A percentile compares a stretch with the other conserved stretches of the same genome.
These are phyloP conservation scores for Podosphaera xanthii DNA, from an alignment of 2,329 filamentous ascomycete species.

Conservation along the genomic window DNA sequence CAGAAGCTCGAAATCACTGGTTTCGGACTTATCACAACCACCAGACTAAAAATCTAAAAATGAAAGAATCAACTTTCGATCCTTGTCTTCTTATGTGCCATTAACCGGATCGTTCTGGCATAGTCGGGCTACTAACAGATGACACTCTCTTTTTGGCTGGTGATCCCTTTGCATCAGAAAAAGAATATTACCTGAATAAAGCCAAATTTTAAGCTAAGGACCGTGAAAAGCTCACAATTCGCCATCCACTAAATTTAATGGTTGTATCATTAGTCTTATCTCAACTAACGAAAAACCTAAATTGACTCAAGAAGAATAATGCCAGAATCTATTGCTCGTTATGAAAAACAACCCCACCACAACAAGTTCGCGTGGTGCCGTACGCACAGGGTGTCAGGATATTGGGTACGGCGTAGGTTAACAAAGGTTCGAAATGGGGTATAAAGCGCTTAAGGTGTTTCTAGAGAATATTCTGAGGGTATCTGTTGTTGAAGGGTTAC, in stretches of 20 bases:
- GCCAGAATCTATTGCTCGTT: not conserved
- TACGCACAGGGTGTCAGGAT: not conserved
- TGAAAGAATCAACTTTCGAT: no score
- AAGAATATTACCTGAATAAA: constrained; percentile 2
- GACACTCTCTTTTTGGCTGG: constrained; percentile 4
- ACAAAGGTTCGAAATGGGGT: no score
- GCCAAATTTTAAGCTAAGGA: constrained; percentile 3
- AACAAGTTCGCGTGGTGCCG: not conserved
- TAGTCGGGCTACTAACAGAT: constrained; percentile 5
- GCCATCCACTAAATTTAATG: not conserved
- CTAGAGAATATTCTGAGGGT: no score
- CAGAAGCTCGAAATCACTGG: no score
- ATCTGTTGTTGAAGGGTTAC: no score
- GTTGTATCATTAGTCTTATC: not conserved
- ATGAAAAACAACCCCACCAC: not conserved
- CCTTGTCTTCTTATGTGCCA: not conserved
- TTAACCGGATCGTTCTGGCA: not conserved
- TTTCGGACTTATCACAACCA: no score
- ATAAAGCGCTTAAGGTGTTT: no score
- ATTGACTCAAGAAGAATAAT: constrained; percentile 1
- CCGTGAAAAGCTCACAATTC: not conserved
- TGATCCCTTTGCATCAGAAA: not conserved
- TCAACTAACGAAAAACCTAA: not conserved
- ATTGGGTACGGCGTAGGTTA: no score
- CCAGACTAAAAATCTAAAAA: no score